phyloP scores from a whole-genome alignment of 1,284 basidiomycete genomes.

The Leccinum holopus region DNA sequence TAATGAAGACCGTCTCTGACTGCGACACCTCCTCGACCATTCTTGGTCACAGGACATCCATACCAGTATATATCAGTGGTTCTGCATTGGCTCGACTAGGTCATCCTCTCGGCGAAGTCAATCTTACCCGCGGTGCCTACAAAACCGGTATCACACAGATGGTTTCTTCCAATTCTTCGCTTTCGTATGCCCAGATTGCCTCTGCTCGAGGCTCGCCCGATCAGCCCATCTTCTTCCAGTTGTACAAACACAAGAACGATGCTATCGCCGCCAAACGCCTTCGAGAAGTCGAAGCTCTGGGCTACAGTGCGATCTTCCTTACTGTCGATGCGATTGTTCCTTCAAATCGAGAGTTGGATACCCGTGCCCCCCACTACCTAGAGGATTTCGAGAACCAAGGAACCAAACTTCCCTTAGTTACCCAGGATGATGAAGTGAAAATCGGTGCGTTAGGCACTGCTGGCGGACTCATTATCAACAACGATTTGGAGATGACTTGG shows the following conservation, averaged over 20 bases:
- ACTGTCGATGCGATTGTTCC: slow-evolving; percentile 89
- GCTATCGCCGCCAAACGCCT: slow-evolving; percentile 70
- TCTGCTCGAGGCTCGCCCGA: slow-evolving; percentile 51
- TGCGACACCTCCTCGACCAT: slow-evolving; percentile 78
- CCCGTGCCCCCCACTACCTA: slow-evolving; percentile 58
- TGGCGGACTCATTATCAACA: slow-evolving; percentile 59
- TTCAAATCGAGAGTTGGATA: slow-evolving; percentile 84
- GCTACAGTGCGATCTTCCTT: slow-evolving; percentile 85
- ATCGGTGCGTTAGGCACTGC: slow-evolving; percentile 58
- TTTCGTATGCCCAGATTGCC: slow-evolving; percentile 73
- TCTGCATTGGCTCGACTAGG: slow-evolving; percentile 90
- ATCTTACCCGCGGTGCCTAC: slow-evolving; percentile 78
- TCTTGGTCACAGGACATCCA: slow-evolving; percentile 68
- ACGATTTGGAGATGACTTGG: slow-evolving; percentile 75
- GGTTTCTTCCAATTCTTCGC: slow-evolving; percentile 85
- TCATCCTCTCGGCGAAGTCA: slow-evolving; percentile 83
- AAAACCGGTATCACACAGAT: slow-evolving; percentile 79
- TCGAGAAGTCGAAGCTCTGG: slow-evolving; percentile 65
- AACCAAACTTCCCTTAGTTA: slow-evolving; percentile 18
- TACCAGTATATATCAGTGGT: slow-evolving; percentile 84
- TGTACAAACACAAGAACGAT: slow-evolving; percentile 84
- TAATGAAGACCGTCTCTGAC: slow-evolving; percentile 68
- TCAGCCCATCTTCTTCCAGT: slow-evolving; percentile 80
- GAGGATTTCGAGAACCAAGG: slow-evolving; percentile 56
- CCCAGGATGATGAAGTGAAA: slow-evolving; percentile 35